Conservation (phyloP, 306 rosid genomes). For the Citrullus amarus region DNA sequence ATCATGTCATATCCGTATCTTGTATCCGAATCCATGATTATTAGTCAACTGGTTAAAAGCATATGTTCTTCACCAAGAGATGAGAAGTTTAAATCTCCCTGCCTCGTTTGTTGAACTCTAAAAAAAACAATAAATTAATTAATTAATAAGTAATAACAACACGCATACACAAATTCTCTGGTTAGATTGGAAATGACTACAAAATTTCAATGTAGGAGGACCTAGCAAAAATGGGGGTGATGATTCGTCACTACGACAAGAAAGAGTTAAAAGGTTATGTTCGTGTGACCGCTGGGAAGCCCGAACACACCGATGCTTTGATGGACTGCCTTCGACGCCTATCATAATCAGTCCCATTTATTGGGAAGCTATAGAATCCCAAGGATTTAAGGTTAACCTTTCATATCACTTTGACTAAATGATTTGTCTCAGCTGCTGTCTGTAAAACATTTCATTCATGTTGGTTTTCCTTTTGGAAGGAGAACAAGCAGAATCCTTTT, state of each 20-base stretch:
- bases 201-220: constrained; percentile 46
- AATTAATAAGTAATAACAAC: no score
- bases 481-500: background rate
- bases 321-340: constrained; percentile 53
- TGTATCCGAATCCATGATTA: no score
- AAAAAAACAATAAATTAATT: no score
- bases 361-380: background rate
- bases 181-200: background rate
- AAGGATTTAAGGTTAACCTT: background rate
- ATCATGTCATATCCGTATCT: no score
- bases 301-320: constrained; percentile 66
- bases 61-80: no score
- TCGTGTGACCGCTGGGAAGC: constrained; percentile 90
- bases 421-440: background rate
- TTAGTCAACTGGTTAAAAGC: no score
- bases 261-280: constrained; percentile 84
- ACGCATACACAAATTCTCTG: no score
- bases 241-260: constrained; percentile 88
- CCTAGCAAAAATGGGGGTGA: constrained; percentile 89
- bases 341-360: background rate
- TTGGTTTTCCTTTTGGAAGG: background rate
- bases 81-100: no score
- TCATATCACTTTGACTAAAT: background rate
- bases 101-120: no score
- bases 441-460: background rate